Evolutionary conservation across 2,329 filamentous ascomycete species (phyloP).

Genomic region (Ceratocystis papillata): DNA sequence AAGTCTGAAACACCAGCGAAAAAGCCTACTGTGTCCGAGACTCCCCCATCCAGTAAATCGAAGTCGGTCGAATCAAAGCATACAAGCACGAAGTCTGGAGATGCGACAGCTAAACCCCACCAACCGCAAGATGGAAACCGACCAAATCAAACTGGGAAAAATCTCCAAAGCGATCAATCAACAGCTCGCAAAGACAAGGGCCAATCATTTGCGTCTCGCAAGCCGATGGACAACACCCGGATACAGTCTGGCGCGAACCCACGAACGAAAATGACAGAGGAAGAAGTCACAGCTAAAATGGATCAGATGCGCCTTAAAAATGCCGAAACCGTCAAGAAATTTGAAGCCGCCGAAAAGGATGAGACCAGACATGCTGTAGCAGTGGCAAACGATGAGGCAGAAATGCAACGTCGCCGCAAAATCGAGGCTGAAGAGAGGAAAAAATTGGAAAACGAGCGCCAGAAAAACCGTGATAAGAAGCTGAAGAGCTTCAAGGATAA

Average conservation of each 20-base stretch:
- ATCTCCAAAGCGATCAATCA: not conserved
- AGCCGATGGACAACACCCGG: slow-evolving; percentile 34
- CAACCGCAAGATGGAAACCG: not conserved
- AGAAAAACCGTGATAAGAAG: slow-evolving; percentile 50
- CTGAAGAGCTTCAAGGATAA: slow-evolving; percentile 47
- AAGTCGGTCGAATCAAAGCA: not conserved
- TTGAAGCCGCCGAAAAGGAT: slow-evolving; percentile 48
- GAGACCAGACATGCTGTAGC: slow-evolving; percentile 45
- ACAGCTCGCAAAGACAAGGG: slow-evolving; percentile 3
- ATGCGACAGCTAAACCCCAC: not conserved
- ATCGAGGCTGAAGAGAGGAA: slow-evolving; percentile 43
- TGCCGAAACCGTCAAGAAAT: slow-evolving; percentile 48
- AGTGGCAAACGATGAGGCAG: slow-evolving; percentile 46
- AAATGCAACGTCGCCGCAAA: slow-evolving; percentile 42
- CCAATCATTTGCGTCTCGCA: slow-evolving; percentile 18
- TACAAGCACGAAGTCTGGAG: not conserved
- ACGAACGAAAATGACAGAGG: slow-evolving; percentile 49
- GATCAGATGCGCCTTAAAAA: slow-evolving; percentile 49
- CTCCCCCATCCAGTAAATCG: not conserved
- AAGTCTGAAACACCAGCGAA: not conserved
- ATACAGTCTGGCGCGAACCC: slow-evolving; percentile 47
- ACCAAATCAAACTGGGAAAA: not conserved
- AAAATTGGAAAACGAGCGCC: slow-evolving; percentile 47
- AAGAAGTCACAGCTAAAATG: slow-evolving; percentile 49
- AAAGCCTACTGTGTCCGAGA: not conserved